A percentile compares a stretch with the other conserved stretches of the same genome.
Evolutionary conservation across 441 rosid species (phyloP).

Genomic region (Francoa sonchifolia): DNA sequence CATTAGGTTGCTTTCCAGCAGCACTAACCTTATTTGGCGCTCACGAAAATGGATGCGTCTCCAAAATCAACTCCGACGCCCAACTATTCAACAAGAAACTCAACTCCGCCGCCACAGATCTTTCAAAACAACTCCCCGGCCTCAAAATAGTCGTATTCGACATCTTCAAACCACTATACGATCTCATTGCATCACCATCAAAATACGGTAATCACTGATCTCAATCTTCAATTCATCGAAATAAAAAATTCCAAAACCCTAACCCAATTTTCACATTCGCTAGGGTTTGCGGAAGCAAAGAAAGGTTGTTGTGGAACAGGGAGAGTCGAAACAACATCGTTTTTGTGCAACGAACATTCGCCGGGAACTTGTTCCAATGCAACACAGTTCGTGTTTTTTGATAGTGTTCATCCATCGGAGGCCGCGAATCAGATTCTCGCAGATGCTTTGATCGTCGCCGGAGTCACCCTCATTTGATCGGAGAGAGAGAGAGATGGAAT

Average conservation of each 20-base stretch:
- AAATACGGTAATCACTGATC: too few species aligned
- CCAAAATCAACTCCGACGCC: slow-evolving; percentile 10
- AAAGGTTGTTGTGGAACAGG: slow-evolving; percentile 96
- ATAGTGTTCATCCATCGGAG: slow-evolving; percentile 81
- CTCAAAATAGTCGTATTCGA: slow-evolving; percentile 10
- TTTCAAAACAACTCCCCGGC: slow-evolving; percentile 9
- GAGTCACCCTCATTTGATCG: slow-evolving; percentile 43
- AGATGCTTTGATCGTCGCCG: slow-evolving; percentile 41
- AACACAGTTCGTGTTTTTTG: slow-evolving; percentile 78
- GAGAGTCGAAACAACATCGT: slow-evolving; percentile 45
- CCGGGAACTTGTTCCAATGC: slow-evolving; percentile 78
- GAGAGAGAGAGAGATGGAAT: too few species aligned
- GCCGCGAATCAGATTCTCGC: slow-evolving; percentile 83
- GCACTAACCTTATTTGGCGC: slow-evolving; percentile 9
- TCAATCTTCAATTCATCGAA: too few species aligned
- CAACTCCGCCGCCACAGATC: slow-evolving; percentile 6
- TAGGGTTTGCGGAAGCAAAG: slow-evolving; percentile 73
- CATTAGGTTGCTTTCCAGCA: slow-evolving; percentile 13
- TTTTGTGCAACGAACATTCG: slow-evolving; percentile 65
- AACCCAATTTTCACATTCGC: too few species aligned
- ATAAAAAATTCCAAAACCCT: too few species aligned
- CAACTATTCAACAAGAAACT: slow-evolving; percentile 11
- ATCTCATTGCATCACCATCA: slow-evolving; percentile 12
- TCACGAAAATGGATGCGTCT: slow-evolving; percentile 8
- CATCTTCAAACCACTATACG: slow-evolving; percentile 12